Evolutionary conservation across 306 rosid genomes (phyloP).

Genomic region (Senna siamea): DNA sequence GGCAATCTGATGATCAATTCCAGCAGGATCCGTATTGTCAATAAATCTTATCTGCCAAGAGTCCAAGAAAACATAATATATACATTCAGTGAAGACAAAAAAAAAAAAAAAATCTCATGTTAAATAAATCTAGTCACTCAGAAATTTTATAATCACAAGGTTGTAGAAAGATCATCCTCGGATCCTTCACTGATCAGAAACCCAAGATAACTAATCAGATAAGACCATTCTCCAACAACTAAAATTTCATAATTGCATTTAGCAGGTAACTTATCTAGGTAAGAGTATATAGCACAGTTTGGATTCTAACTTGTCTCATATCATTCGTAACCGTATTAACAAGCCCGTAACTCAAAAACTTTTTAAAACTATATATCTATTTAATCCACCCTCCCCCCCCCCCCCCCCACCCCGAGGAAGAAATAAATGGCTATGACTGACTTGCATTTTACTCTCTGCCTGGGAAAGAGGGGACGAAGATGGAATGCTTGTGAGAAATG

Average conservation of each 20-base stretch:
- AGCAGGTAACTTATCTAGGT: no score
- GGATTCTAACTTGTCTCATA: no score
- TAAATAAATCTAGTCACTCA: conserved; percentile 11
- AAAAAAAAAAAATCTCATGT: background rate
- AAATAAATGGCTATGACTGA: no score
- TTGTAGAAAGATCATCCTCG: background rate
- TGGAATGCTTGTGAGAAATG: no score
- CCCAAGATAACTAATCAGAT: background rate
- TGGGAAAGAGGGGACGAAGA: no score
- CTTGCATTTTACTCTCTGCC: no score
- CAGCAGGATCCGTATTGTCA: conserved; percentile 97
- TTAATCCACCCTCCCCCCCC: no score
- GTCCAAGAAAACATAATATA: conserved; percentile 12
- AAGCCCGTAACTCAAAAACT: background rate
- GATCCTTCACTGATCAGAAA: background rate
- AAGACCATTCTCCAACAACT: background rate
- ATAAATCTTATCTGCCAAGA: conserved; percentile 82
- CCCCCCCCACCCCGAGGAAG: no score
- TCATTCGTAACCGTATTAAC: no score
- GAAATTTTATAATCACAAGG: background rate
- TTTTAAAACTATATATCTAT: no score
- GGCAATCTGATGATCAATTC: conserved; percentile 97
- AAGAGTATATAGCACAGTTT: no score
- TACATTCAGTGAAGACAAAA: conserved; percentile 16
- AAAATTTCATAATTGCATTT: conserved; percentile 2